These are phyloP conservation scores for Corymbia maculata DNA, from an alignment of 345 rosid genomes.

Conservation along the genomic window DNA sequence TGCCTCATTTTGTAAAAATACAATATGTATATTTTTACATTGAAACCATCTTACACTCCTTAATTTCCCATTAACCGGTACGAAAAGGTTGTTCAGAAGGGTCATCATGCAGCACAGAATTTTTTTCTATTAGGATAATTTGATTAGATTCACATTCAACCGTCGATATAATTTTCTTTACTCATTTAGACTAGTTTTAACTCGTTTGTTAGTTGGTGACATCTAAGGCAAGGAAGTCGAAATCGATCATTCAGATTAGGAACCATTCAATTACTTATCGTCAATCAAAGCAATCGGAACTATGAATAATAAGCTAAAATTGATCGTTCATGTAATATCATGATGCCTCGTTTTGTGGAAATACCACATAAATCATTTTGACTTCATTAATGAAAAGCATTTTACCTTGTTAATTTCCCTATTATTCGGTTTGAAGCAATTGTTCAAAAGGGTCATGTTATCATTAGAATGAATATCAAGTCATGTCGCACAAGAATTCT, in stretches of 20 bases:
- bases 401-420: no score
- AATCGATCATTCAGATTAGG: neutral
- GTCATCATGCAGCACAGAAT: no score
- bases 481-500: no score
- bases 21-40: neutral
- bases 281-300: no score
- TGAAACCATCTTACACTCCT: neutral
- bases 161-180: rapidly evolving
- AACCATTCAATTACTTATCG: no score
- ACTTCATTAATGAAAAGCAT: no score
- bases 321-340: no score
- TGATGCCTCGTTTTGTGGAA: no score
- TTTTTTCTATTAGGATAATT: rapidly evolving
- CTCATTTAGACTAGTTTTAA: rapidly evolving
- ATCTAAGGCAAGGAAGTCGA: rapidly evolving
- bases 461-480: no score
- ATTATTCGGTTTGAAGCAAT: no score
- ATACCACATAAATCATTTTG: no score
- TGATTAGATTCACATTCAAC: rapidly evolving
- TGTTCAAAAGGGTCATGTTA: neutral
- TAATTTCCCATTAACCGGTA: rapidly evolving
- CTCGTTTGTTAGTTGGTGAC: neutral
- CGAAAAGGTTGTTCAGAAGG: neutral
- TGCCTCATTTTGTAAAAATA: neutral
- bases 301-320: no score